These are phyloP conservation scores for Suhomyces terraborum DNA, from an alignment of 1,139 yeast genomes.

Conservation along the genomic window DNA sequence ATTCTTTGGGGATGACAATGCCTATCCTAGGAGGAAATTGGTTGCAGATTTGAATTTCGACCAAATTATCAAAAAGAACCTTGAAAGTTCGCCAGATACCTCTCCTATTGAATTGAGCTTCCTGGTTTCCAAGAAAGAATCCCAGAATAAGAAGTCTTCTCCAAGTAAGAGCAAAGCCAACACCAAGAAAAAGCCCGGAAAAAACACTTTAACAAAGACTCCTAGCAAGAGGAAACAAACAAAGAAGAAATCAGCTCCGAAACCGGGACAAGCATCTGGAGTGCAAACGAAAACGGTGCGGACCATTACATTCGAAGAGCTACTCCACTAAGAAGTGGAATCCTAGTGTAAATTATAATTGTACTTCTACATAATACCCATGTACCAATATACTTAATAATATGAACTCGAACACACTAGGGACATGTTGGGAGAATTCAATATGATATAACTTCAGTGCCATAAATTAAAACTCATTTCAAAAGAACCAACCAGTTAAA, in stretches of 20 bases:
- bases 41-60: conserved; percentile 31
- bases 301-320: conserved; percentile 23
- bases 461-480: too few relatives aligned
- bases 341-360: too few relatives aligned
- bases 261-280: too few relatives aligned
- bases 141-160: neutral
- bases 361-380: too few relatives aligned
- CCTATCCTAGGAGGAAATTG: conserved; percentile 28
- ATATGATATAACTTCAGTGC: too few relatives aligned
- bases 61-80: conserved; percentile 26
- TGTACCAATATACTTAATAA: conserved; percentile 2
- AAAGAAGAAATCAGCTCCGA: neutral
- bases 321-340: conserved; percentile 15
- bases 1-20: conserved; percentile 23
- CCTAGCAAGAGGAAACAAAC: neutral
- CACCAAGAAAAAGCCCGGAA: conserved; percentile 3
- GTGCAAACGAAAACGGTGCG: conserved; percentile 23
- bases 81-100: too few relatives aligned
- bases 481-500: too few relatives aligned
- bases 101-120: neutral
- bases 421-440: too few relatives aligned
- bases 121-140: neutral
- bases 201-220: neutral
- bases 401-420: too few relatives aligned
- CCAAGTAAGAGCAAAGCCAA: conserved; percentile 2